phyloP scores from a whole-genome alignment of 441 rosid genomes.

The Arabidopsis lyrata region DNA sequence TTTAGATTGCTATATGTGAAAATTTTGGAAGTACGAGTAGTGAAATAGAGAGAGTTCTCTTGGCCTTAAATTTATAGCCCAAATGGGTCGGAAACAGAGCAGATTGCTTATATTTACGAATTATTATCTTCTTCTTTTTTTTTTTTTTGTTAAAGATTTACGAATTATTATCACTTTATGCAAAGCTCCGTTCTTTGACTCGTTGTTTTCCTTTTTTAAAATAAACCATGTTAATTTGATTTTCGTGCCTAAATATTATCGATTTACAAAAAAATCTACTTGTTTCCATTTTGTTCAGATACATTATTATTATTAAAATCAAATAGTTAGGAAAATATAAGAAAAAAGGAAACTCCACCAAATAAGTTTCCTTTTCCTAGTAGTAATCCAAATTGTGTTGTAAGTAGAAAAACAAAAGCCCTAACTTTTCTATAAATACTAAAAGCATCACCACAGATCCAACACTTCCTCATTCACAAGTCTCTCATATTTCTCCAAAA shows the following conservation, averaged over 20 bases:
- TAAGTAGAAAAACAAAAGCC: neutral
- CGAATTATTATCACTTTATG: neutral
- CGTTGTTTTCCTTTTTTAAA: neutral
- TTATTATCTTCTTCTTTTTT: too few species aligned
- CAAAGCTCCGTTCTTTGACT: neutral
- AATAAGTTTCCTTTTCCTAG: neutral
- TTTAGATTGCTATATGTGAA: too few species aligned
- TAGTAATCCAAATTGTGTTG: neutral
- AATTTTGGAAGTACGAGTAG: too few species aligned
- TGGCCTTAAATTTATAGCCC: neutral
- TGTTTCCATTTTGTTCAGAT: neutral
- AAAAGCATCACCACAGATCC: neutral
- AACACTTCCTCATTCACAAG: neutral
- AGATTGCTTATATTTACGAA: too few species aligned
- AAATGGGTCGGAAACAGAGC: neutral
- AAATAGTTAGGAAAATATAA: neutral
- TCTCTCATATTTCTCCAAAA: neutral
- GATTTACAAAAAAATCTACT: neutral
- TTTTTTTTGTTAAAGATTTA: too few species aligned
- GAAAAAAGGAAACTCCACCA: neutral
- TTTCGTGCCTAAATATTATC: neutral
- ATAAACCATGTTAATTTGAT: neutral
- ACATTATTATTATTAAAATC: neutral
- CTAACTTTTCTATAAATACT: constrained; percentile 8
- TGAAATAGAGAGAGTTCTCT: neutral